Evolutionary conservation across 495 filamentous ascomycete species (phyloP), one percentile per base, ranked within the genome.

Genomic region (Pseudevernia furfuracea): DNA sequence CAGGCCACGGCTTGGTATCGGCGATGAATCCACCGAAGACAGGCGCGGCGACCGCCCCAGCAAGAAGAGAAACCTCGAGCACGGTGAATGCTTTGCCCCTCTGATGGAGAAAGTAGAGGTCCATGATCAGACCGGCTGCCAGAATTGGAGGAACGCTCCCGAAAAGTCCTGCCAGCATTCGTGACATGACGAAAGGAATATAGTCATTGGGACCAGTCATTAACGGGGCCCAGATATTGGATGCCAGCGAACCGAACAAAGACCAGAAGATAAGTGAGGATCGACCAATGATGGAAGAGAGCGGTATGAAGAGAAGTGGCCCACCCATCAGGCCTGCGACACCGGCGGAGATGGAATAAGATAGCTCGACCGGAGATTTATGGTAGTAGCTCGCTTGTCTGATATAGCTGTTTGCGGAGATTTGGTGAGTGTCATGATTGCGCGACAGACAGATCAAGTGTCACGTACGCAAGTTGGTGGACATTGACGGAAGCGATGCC

Each of bases 1-100:
- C 69, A 0, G 74, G 72, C 74, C 79, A 83, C 21, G 74, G 74
- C 0, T 65, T 68, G n/a, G 72, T 66, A 0, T 73, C 70, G 0
- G 76, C 74, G 61, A 82, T 76, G 58, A 81, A 82, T 6, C 76
- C 81, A 0, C 73, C 75, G 52, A 82, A 74, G 0, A 79, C 80
- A 10, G 77, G 76, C 6, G 74, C 78, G 0, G 72, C 76, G 4
- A 78, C 71, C 1, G 73, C 76, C 10, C 75, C 80, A 41, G 80
- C 75, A 19, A 76, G 63, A 25, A 80, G 71, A 0, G 70, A 62
- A 65, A 79, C 73, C 37, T 80, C 72, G 23, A 80, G 72, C 15
- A 72, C 67, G 4, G 74, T 77, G 59, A 82, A 82, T 8, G 80
- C 79, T 28, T 70, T 70, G 10, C 76, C 76, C 9, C 74, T 74